Evolutionary conservation across 106 monocot genomes (phyloP).

Genomic region (Iris macrosiphon): DNA sequence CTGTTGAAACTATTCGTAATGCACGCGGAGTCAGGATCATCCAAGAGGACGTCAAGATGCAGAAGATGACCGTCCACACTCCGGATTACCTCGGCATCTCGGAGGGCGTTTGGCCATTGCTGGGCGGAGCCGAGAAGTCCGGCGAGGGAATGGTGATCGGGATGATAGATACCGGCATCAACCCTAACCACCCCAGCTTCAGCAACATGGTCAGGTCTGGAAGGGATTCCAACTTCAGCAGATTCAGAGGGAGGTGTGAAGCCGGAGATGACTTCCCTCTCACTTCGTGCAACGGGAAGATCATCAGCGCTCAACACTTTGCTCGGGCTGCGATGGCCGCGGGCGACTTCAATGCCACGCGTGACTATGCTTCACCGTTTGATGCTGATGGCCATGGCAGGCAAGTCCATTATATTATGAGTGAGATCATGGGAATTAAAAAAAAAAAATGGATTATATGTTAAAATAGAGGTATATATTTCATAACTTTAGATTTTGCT

Average conservation of each 20-base stretch:
- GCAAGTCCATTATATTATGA: slow-evolving; percentile 19
- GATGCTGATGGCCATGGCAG: slow-evolving; percentile 89
- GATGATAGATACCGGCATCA: slow-evolving; percentile 74
- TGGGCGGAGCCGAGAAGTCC: slow-evolving; percentile 44
- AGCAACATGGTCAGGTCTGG: slow-evolving; percentile 9
- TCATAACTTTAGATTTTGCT: too few relatives aligned
- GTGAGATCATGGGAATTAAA: neutral
- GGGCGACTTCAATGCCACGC: slow-evolving; percentile 49
- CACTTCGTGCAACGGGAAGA: slow-evolving; percentile 65
- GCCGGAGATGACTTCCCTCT: slow-evolving; percentile 45
- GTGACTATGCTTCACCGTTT: slow-evolving; percentile 63
- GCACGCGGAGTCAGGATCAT: slow-evolving; percentile 46
- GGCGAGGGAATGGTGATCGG: slow-evolving; percentile 76
- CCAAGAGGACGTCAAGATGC: slow-evolving; percentile 55
- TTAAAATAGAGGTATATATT: too few relatives aligned
- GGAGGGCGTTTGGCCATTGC: slow-evolving; percentile 40
- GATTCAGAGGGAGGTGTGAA: slow-evolving; percentile 55
- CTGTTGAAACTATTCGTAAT: slow-evolving; percentile 27
- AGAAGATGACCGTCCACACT: slow-evolving; percentile 58
- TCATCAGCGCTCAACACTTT: slow-evolving; percentile 62
- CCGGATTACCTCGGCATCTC: slow-evolving; percentile 56
- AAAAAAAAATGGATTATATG: too few relatives aligned
- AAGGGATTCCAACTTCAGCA: slow-evolving; percentile 3
- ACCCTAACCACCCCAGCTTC: slow-evolving; percentile 70
- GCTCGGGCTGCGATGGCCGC: slow-evolving; percentile 46